Conservation (phyloP, 768 basidiomycete species). For the Trametes cinnabarina region DNA sequence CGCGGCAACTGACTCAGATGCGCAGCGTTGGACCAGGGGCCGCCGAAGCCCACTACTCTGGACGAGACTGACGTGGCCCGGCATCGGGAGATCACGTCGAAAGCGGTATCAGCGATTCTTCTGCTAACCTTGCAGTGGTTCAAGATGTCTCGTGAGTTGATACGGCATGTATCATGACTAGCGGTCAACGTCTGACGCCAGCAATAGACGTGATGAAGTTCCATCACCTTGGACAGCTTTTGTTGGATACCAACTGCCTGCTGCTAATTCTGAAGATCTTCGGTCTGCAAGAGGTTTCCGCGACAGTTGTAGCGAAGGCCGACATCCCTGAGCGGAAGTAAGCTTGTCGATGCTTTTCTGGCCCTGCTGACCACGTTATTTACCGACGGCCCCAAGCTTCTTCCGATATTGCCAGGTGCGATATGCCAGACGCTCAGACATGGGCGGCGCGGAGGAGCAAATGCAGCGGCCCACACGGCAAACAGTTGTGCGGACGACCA, state of each 20-base stretch:
- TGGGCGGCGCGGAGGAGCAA: constrained; percentile 51
- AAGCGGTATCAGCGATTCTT: constrained; percentile 94
- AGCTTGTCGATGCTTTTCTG: constrained; percentile 20
- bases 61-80: constrained; percentile 93
- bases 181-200: background rate
- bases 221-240: constrained; percentile 92
- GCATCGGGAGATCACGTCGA: constrained; percentile 96
- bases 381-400: constrained; percentile 56
- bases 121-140: constrained; percentile 94
- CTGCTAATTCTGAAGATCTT: constrained; percentile 97
- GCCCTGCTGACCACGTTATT: background rate
- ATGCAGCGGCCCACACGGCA: constrained; percentile 62
- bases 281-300: constrained; percentile 88
- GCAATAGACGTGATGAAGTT: constrained; percentile 94
- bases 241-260: constrained; percentile 93
- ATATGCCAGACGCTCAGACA: constrained; percentile 65
- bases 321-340: constrained; percentile 88
- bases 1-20: background rate
- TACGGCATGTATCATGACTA: background rate
- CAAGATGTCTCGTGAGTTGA: constrained; percentile 88
- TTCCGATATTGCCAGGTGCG: constrained; percentile 90
- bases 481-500: constrained; percentile 51
- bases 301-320: constrained; percentile 81
- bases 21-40: constrained; percentile 59
- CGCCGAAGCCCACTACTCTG: constrained; percentile 66